Conservation (phyloP, 257 asterid species). For the Ilex aquifolium region DNA sequence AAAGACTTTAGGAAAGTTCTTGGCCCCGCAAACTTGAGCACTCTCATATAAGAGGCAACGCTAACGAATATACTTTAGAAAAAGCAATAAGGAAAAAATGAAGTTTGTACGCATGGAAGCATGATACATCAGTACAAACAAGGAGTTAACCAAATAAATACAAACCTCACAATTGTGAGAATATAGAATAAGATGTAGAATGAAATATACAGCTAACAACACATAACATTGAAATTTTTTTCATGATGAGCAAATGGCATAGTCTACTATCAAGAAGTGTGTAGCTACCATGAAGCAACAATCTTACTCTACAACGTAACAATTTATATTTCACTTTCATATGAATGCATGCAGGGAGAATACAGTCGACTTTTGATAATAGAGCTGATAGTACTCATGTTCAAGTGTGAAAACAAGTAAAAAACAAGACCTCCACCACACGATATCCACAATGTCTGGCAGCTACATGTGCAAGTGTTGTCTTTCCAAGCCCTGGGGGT, state of each 20-base stretch:
- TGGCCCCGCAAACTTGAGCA: background rate
- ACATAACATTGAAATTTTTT: background rate
- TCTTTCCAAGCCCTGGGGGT: constrained; percentile 98
- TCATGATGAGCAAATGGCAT: background rate
- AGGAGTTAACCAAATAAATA: background rate
- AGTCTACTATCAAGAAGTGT: too few relatives aligned
- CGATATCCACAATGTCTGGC: constrained; percentile 98
- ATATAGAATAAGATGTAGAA: background rate
- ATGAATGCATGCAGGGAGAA: background rate
- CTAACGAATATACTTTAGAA: background rate
- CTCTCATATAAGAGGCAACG: background rate
- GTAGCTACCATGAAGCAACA: too few relatives aligned
- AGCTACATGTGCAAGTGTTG: constrained; percentile 98
- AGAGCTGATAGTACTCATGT: background rate
- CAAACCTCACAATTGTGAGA: background rate
- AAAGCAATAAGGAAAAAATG: background rate
- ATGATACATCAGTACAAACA: background rate
- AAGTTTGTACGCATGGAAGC: background rate
- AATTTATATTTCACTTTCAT: too few relatives aligned
- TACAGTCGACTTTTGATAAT: background rate
- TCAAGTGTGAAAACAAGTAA: constrained; percentile 3
- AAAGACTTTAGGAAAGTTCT: background rate
- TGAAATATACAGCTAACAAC: background rate
- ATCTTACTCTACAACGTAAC: too few relatives aligned
- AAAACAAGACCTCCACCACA: constrained; percentile 73